phyloP scores from a whole-genome alignment of 176 grass and related monocot species.

The Carex littledalei region DNA sequence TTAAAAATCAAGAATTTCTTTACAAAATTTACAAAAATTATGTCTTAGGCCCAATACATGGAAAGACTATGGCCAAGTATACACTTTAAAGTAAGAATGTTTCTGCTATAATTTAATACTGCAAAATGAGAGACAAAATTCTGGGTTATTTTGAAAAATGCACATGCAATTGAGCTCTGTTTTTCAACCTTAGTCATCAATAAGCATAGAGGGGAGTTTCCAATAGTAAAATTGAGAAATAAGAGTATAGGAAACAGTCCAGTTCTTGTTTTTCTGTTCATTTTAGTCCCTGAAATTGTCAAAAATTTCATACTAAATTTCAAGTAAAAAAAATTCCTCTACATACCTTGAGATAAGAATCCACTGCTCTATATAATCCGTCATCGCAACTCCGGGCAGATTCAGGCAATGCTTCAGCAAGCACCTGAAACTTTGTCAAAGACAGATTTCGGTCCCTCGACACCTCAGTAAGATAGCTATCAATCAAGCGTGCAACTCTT shows the following conservation, averaged over 20 bases:
- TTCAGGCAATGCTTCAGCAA: constrained; percentile 86
- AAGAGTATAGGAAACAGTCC: neutral
- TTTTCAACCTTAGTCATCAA: too few relatives aligned
- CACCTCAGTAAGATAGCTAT: constrained; percentile 96
- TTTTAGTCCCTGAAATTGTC: too few relatives aligned
- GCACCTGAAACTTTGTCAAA: constrained; percentile 90
- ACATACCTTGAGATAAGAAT: constrained; percentile 90
- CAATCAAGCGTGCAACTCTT: constrained; percentile 68
- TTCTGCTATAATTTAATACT: too few relatives aligned
- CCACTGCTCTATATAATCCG: constrained; percentile 88
- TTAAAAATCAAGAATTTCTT: neutral
- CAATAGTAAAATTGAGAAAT: too few relatives aligned
- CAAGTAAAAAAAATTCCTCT: neutral
- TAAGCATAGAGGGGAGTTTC: too few relatives aligned
- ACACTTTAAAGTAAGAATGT: too few relatives aligned
- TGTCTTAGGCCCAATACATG: too few relatives aligned
- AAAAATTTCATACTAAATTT: neutral
- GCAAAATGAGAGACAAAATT: too few relatives aligned
- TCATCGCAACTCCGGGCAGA: constrained; percentile 81
- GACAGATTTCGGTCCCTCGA: constrained; percentile 86
- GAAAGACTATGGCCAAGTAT: too few relatives aligned
- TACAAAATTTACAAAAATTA: neutral
- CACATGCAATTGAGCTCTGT: too few relatives aligned
- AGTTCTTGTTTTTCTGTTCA: neutral
- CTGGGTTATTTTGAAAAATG: too few relatives aligned